Base-by-base conservation (phyloP, 139 green algal species). In the Chlorella sp. region DNA sequence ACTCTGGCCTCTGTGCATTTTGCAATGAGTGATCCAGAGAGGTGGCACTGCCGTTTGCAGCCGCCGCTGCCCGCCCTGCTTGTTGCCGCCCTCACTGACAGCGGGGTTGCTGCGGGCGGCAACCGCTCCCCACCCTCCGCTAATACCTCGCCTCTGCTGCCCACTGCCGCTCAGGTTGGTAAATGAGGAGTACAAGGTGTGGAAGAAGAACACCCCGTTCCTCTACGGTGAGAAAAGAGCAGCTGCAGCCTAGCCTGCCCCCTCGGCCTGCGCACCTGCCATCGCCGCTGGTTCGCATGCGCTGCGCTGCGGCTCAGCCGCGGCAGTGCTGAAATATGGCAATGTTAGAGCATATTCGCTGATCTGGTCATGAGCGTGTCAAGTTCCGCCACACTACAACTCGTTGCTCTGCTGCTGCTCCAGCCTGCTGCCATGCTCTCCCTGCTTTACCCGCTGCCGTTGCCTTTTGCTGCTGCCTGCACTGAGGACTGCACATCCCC, bases 161-260 rank as follows among this genome's bases (percentile, higher is more conserved):
- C 48, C 48, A 57, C 48, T 57, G 48, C 48, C 26, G 2, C 69
- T 68, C 77, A 92, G 95, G 5, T 90, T 99, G 26, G 95, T 99
- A 37, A 99, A 99, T 73, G 98, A 99, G 92, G 98, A 99, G 92
- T 99, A 99, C 93, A 99, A 99, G 91, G 98, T 99, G 30, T 99
- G 98, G 98, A 99, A 99, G 95, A 99, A 99, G 91, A 99, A 99
- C 94, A 99, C 97, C 0, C 98, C 98, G 0, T 99, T 99, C 75
- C 95, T 99, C 0, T 99, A 99, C 92, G 97, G 97, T 99, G 79
- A 60, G 90, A 21, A 26, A 16, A 39, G 1, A 36, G 26, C 39
- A 32, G 53, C 42, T 48, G 75, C 75, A 53, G 75, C 12, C 16
- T 11, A 12, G 30, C 16, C 34, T 28, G 34, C 75, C 75, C 64